Evolutionary conservation across 768 basidiomycete genomes (phyloP), one percentile per base, ranked within the genome.

Genomic region (Suillus cothurnatus): DNA sequence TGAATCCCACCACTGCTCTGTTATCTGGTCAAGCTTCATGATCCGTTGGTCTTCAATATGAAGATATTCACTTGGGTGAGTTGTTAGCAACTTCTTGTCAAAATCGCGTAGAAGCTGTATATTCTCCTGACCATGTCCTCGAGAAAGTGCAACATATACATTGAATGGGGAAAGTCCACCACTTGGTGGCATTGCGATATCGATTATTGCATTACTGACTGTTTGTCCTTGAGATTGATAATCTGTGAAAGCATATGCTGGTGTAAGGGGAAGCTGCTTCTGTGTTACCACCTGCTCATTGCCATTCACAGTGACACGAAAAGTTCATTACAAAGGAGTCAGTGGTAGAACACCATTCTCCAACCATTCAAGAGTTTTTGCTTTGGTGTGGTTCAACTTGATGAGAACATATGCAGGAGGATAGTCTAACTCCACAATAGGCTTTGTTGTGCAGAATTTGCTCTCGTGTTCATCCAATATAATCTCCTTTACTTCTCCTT

Each of bases 171-270:
- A 74, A 23, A 81, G 70, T 2, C 38, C 56, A 23, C 76, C 77
- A 6, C 68, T 55, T 0, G 78, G 80, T 8, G 77, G 78, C 49
- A 62, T 65, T 14, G 68, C 72, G 15, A 82, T 75, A 64, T 82
- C 81, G 3, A 82, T 74, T 6, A 82, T 65, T 0, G 80, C 71
- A 38, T 72, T 62, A 2, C 62, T 60, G 1, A 82, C 71, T 7
- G 79, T 82, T 67, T 82, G 81, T 1, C 82, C 81, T 66, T 82
- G 80, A 4, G 78, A 66, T 28, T 71, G 61, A 64, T 82, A 82
- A 65, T 82, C 78, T 0, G 80, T 82, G 68, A 82, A 81, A 1
- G 79, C 76, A 63, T 82, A 82, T 8, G 78, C 81, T 0, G 72
- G 68, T 8, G 79, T 81, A 81, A 67, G 0, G 78, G 72, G 43